phyloP scores from a whole-genome alignment of 208 protist genomes.

The Acanthamoeba lenticulata region DNA sequence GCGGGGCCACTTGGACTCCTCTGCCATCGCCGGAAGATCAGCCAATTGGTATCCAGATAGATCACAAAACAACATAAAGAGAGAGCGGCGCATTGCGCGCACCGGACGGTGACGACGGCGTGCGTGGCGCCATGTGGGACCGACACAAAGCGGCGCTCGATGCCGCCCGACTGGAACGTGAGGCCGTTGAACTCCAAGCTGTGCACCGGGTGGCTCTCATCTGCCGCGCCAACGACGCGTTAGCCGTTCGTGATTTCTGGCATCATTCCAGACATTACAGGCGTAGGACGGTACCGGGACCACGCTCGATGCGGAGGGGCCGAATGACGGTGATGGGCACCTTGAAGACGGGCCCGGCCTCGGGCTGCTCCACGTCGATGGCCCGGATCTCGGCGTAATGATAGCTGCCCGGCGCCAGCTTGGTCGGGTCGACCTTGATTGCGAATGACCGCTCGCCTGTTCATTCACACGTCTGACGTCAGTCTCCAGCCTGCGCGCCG shows the following conservation, averaged over 20 bases:
- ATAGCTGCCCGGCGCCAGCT: slow-evolving; percentile 10
- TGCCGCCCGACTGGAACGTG: neutral
- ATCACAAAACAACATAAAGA: too few relatives aligned
- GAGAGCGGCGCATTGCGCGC: too few relatives aligned
- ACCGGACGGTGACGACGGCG: slow-evolving; percentile 51
- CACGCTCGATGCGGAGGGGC: slow-evolving; percentile 2
- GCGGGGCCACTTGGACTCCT: neutral
- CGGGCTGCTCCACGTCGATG: slow-evolving; percentile 22
- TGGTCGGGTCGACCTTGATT: slow-evolving; percentile 57
- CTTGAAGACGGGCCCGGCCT: slow-evolving; percentile 66
- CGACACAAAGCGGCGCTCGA: slow-evolving; percentile 38
- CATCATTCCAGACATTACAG: neutral
- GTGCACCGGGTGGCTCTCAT: slow-evolving; percentile 28
- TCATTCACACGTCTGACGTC: too few relatives aligned
- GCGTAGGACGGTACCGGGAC: neutral
- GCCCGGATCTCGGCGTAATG: slow-evolving; percentile 71
- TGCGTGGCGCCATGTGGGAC: slow-evolving; percentile 30
- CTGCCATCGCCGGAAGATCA: too few relatives aligned
- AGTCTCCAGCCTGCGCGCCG: too few relatives aligned
- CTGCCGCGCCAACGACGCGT: too few relatives aligned
- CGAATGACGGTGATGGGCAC: slow-evolving; percentile 74
- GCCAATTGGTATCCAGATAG: too few relatives aligned
- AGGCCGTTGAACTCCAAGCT: slow-evolving; percentile 30
- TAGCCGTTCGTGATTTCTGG: too few relatives aligned
- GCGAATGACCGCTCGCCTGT: slow-evolving; percentile 45